Evolutionary conservation across 768 basidiomycete species (phyloP).

Genomic region (Amylocystis lapponica): DNA sequence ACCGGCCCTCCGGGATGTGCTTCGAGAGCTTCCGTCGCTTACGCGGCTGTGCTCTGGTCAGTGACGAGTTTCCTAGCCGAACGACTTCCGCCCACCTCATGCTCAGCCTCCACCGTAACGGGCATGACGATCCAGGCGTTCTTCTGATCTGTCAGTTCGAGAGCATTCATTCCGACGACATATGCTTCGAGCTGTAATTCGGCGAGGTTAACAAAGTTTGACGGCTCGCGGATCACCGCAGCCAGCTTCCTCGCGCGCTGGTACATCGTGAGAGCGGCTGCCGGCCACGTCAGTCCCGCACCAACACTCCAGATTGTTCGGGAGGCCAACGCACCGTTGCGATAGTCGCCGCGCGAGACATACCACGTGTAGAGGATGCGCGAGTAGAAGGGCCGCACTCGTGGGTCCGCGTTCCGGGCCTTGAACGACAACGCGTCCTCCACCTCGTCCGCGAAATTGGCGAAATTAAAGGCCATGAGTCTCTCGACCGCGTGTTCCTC

Average conservation of each 20-base stretch:
- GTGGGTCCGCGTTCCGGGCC: slow-evolving; percentile 88
- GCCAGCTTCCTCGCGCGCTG: slow-evolving; percentile 80
- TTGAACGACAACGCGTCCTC: slow-evolving; percentile 88
- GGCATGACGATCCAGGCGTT: slow-evolving; percentile 82
- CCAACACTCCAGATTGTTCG: slow-evolving; percentile 4
- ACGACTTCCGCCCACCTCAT: slow-evolving; percentile 31
- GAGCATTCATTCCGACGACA: slow-evolving; percentile 81
- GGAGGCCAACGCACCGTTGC: slow-evolving; percentile 63
- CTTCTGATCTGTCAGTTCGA: slow-evolving; percentile 75
- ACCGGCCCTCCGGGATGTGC: slow-evolving; percentile 74
- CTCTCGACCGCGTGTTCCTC: slow-evolving; percentile 77
- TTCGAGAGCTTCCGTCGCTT: slow-evolving; percentile 70
- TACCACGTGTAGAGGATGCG: slow-evolving; percentile 95
- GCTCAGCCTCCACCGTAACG: slow-evolving; percentile 39
- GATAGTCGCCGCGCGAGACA: slow-evolving; percentile 79
- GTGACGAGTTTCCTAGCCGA: not conserved
- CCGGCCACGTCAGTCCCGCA: slow-evolving; percentile 1
- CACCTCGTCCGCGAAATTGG: slow-evolving; percentile 79
- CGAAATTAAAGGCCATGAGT: slow-evolving; percentile 79
- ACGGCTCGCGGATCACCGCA: slow-evolving; percentile 29
- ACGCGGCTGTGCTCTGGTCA: slow-evolving; percentile 37
- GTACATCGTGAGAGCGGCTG: slow-evolving; percentile 92
- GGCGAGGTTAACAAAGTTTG: slow-evolving; percentile 42
- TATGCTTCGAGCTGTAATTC: slow-evolving; percentile 77
- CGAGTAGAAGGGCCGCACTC: slow-evolving; percentile 78